Conservation (phyloP, 2,329 filamentous ascomycete species). For the Triangularia setosa region DNA sequence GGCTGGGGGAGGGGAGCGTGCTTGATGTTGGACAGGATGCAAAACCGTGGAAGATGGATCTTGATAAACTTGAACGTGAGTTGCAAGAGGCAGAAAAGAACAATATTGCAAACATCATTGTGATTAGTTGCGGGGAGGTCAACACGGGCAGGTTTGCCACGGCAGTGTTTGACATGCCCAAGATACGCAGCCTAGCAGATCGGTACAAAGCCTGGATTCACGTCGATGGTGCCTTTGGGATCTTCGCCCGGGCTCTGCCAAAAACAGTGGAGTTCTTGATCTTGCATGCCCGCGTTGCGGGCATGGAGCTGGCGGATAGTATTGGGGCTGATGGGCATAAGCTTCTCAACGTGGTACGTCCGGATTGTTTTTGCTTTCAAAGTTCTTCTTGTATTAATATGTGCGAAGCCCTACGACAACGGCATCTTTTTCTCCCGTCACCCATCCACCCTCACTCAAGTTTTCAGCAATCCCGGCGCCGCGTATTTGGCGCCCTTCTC, state of each 20-base stretch:
- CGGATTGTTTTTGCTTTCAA: neutral
- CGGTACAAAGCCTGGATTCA: conserved; percentile 79
- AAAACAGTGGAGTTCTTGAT: conserved; percentile 51
- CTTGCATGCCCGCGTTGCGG: conserved; percentile 50
- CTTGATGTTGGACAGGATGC: conserved; percentile 53
- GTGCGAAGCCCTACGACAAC: conserved; percentile 72
- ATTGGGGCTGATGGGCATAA: conserved; percentile 88
- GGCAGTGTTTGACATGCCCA: conserved; percentile 51
- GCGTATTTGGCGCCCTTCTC: conserved; percentile 59
- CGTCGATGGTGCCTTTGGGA: conserved; percentile 85
- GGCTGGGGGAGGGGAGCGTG: conserved; percentile 68
- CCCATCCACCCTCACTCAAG: conserved; percentile 51
- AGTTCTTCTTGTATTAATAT: neutral
- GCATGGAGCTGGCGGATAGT: conserved; percentile 79
- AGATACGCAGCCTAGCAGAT: conserved; percentile 67
- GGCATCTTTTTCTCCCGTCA: conserved; percentile 81
- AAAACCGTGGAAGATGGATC: conserved; percentile 63
- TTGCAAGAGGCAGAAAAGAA: conserved; percentile 45
- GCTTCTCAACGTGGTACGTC: conserved; percentile 75
- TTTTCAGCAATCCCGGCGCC: conserved; percentile 82
- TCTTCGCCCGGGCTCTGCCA: conserved; percentile 68
- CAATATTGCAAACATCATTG: conserved; percentile 67
- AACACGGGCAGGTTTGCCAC: conserved; percentile 83
- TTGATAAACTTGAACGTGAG: conserved; percentile 59
- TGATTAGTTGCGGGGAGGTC: conserved; percentile 81